Evolutionary conservation across 139 green algal genomes (phyloP).

Genomic region (Tetraselmis chui): DNA sequence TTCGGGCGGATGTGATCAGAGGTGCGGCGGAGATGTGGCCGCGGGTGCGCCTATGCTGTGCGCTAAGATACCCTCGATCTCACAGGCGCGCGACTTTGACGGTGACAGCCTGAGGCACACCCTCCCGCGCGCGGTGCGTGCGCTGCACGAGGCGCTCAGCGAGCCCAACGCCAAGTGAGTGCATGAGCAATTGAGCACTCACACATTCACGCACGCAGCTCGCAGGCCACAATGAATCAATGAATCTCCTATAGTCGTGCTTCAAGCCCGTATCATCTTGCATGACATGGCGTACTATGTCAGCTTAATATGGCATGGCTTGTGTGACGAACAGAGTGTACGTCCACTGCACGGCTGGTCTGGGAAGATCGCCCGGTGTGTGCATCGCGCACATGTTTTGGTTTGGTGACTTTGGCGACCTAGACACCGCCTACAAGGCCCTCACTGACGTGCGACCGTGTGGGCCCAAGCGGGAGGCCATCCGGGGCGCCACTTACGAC

Average conservation of each 20-base stretch:
- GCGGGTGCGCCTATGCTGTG: background rate
- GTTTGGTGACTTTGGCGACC: background rate
- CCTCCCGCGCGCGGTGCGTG: slow-evolving; percentile 45
- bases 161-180: slow-evolving; percentile 5
- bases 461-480: slow-evolving; percentile 70
- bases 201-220: too few species aligned
- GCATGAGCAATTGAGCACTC: too few species aligned
- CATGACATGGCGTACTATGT: too few species aligned
- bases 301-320: too few species aligned
- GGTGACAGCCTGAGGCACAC: slow-evolving; percentile 52
- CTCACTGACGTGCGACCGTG: slow-evolving; percentile 72
- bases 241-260: too few species aligned
- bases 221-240: too few species aligned
- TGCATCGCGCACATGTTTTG: slow-evolving; percentile 53
- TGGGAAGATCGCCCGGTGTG: slow-evolving; percentile 60
- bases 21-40: too few species aligned
- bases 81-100: slow-evolving; percentile 63
- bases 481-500: slow-evolving; percentile 63
- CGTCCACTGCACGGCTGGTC: slow-evolving; percentile 70
- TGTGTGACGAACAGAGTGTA: slow-evolving; percentile 60
- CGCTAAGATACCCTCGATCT: background rate
- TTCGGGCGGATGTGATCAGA: background rate
- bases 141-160: slow-evolving; percentile 22
- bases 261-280: too few species aligned
- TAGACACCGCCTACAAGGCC: slow-evolving; percentile 61